A percentile compares a stretch with the other conserved stretches of the same genome.
Evolutionary conservation across 495 filamentous ascomycete genomes (phyloP).

Genomic region (Neurospora intermedia): DNA sequence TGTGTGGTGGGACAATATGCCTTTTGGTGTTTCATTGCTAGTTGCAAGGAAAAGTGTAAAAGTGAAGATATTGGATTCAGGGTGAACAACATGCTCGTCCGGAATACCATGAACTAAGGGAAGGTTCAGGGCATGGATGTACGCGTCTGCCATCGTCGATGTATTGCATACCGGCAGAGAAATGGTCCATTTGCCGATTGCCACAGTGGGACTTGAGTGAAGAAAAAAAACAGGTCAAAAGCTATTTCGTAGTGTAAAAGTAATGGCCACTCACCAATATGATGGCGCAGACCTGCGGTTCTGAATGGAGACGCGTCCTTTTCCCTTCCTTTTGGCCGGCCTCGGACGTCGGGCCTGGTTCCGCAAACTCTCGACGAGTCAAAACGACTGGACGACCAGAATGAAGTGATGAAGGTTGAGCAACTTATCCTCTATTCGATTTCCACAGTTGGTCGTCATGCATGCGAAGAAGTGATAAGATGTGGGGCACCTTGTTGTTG

Average conservation of each 20-base stretch:
- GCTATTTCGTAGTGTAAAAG: not conserved
- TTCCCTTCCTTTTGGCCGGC: not conserved
- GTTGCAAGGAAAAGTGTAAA: not conserved
- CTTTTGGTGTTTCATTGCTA: not conserved
- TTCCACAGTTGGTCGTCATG: not conserved
- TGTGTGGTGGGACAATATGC: not conserved
- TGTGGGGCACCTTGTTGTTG: not conserved
- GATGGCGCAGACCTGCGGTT: not conserved
- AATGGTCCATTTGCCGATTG: not conserved
- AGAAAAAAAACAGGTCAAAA: not conserved
- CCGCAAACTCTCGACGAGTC: not conserved
- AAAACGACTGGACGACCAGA: not conserved
- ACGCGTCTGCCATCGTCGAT: not conserved
- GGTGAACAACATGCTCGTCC: not conserved
- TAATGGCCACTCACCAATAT: not conserved
- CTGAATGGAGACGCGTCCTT: not conserved
- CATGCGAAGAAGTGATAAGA: not conserved
- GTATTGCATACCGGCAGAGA: not conserved
- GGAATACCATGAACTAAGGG: not conserved
- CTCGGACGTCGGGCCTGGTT: not conserved
- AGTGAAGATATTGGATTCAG: not conserved
- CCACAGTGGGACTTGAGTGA: not conserved
- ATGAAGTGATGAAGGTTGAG: not conserved
- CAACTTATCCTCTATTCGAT: not conserved
- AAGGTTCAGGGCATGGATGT: not conserved